Base-by-base conservation (phyloP, 2,329 filamentous ascomycete genomes). In the Paraphoma chrysanthemicola region DNA sequence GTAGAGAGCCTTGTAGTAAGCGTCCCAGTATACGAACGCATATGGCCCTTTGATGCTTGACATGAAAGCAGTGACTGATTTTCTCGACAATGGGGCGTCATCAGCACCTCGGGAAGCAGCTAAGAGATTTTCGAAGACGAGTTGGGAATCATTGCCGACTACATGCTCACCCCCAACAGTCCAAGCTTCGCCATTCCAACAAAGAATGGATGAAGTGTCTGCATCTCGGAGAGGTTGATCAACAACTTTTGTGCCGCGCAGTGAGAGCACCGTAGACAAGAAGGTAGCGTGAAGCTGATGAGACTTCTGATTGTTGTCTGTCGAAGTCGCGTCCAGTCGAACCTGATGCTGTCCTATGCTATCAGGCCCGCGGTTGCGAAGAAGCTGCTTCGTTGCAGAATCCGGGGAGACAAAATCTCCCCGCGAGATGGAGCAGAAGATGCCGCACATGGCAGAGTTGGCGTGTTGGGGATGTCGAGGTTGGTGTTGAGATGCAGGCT, bases 161-260 rank as follows among this genome's bases (percentile, higher is more conserved):
- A 97, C 81, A 1, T 75, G 68, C 9, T 83, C 67, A 33, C 82
- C 83, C 8, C 77, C 78, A 48, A 96, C 83, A 54, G 85, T 89
- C 95, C 95, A 99, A 1, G 93, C 94, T 74, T 99, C 95, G 43
- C 95, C 95, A 71, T 99, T 99, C 95, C 95, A 99, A 82, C 94
- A 97, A 2, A 99, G 82, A 0, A 91, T 81, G 1, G 89, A 92
- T 4, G 83, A 82, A 0, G 83, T 83, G 0, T 66, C 60, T 2
- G 71, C 38, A 62, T 90, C 85, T 42, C 84, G 75, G 4, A 96
- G 84, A 1, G 95, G 95, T 74, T 98, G 95, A 33, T 79, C 73
- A 6, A 88, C 86, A 48, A 95, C 72, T 59, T 86, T 81, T 48
- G 87, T 84, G 28, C 94, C 94, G 66, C 95, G 87, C n/a, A 99